Conservation (phyloP, 2,329 filamentous ascomycete species). For the Cladosporium halotolerans region DNA sequence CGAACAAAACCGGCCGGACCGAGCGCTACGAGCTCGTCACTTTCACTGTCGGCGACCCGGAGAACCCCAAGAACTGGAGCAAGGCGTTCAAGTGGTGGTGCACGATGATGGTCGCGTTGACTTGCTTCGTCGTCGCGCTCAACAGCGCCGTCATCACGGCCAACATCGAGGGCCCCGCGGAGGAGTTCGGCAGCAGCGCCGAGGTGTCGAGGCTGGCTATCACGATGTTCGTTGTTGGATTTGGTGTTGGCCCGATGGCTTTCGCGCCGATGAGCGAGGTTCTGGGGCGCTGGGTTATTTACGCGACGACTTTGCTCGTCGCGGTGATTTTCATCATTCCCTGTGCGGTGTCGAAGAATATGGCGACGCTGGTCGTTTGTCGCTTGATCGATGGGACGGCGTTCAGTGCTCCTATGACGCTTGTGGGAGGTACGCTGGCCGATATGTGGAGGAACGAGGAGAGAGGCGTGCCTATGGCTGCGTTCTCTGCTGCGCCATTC, state of each 20-base stretch:
- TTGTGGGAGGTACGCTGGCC: conserved; percentile 36
- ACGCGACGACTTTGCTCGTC: conserved; percentile 45
- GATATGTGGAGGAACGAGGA: conserved; percentile 26
- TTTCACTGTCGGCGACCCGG: conserved; percentile 53
- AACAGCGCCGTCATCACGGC: conserved; percentile 62
- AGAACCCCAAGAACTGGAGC: conserved; percentile 28
- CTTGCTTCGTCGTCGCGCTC: conserved; percentile 43
- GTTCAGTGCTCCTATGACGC: conserved; percentile 42
- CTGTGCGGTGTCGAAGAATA: conserved; percentile 50
- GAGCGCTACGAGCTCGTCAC: conserved; percentile 58
- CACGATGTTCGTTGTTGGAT: conserved; percentile 28
- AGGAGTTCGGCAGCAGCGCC: conserved; percentile 61
- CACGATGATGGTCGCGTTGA: conserved; percentile 72
- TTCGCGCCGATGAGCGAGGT: conserved; percentile 55
- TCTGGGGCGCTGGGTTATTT: conserved; percentile 45
- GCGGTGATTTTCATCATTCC: conserved; percentile 53
- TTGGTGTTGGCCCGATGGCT: conserved; percentile 25
- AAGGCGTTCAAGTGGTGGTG: conserved; percentile 28
- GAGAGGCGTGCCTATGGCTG: conserved; percentile 27
- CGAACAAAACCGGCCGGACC: conserved; percentile 26
- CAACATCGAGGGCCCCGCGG: conserved; percentile 58
- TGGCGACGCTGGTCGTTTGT: conserved; percentile 50
- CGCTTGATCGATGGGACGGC: conserved; percentile 52
- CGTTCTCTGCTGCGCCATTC: conserved; percentile 28
- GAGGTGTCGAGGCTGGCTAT: conserved; percentile 69